Percentiles rank a stretch among this genome's conserved stretches.
Evolutionary conservation across 1,284 basidiomycete species (phyloP).

Genomic region (Puccinia triticina): DNA sequence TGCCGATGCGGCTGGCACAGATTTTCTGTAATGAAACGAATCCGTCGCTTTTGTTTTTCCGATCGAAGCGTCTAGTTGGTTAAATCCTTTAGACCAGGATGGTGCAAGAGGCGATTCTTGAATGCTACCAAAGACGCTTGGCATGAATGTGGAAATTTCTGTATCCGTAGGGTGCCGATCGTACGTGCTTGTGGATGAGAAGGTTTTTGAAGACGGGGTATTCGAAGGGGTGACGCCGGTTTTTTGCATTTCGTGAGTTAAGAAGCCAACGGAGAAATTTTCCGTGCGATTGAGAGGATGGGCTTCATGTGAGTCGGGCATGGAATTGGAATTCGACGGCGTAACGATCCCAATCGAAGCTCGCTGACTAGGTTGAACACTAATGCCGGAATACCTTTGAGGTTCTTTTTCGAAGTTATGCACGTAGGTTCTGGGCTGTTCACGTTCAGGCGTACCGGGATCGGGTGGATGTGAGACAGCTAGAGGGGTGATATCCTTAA

Average conservation of each 20-base stretch:
- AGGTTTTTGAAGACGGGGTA: constrained; percentile 1
- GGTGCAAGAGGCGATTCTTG: constrained; percentile 13
- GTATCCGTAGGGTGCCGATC: constrained; percentile 21
- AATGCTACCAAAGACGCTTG: constrained; percentile 29
- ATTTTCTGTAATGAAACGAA: constrained; percentile 6
- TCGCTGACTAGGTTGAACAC: constrained; percentile 41
- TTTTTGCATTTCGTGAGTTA: constrained; percentile 8
- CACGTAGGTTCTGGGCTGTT: constrained; percentile 10
- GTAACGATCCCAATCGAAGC: constrained; percentile 43
- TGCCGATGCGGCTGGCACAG: not conserved
- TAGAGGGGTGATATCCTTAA: constrained; percentile 12
- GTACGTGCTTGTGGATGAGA: constrained; percentile 19
- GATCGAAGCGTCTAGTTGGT: not conserved
- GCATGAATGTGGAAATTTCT: constrained; percentile 38
- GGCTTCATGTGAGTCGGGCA: constrained; percentile 12
- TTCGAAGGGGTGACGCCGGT: not conserved
- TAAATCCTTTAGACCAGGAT: not conserved
- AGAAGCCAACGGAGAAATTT: not conserved
- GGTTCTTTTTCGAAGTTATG: constrained; percentile 30
- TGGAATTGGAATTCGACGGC: constrained; percentile 28
- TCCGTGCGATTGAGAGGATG: constrained; percentile 12
- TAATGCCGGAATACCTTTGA: constrained; percentile 38
- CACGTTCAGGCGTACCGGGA: not conserved
- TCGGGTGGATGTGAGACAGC: not conserved
- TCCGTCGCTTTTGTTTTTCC: not conserved